Evolutionary conservation across 768 basidiomycete species (phyloP).

Genomic region (Xanthoconium purpureum): DNA sequence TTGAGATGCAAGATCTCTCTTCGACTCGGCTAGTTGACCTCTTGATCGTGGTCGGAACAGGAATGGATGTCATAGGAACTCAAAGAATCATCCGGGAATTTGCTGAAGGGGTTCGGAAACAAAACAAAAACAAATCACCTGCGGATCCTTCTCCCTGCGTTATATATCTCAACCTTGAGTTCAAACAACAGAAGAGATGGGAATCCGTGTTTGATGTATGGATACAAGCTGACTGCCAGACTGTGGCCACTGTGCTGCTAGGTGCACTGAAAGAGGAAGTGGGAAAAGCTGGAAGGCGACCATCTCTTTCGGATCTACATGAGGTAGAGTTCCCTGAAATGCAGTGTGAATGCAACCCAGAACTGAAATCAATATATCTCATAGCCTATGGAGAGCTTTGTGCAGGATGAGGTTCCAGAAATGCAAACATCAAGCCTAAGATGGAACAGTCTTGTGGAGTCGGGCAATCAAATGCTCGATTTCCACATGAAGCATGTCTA

Average conservation of each 20-base stretch:
- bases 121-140: neutral
- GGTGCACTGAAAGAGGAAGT: neutral
- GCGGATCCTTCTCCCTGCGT: neutral
- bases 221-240: constrained; percentile 10
- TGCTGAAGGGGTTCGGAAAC: neutral
- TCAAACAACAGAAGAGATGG: constrained; percentile 4
- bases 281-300: neutral
- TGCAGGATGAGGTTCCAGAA: neutral
- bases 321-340: neutral
- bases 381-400: too few species aligned
- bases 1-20: constrained; percentile 3
- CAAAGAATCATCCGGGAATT: constrained; percentile 4
- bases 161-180: constrained; percentile 8
- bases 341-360: neutral
- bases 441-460: neutral
- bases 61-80: constrained; percentile 14
- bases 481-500: neutral
- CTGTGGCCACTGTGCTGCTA: neutral
- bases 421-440: neutral
- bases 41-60: constrained; percentile 8
- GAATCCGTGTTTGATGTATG: constrained; percentile 4
- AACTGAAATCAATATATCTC: neutral
- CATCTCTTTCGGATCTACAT: neutral
- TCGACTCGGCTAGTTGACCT: neutral
- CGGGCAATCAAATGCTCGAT: neutral